Evolutionary conservation across 257 asterid species (phyloP).

Genomic region (Capsicum chinense): DNA sequence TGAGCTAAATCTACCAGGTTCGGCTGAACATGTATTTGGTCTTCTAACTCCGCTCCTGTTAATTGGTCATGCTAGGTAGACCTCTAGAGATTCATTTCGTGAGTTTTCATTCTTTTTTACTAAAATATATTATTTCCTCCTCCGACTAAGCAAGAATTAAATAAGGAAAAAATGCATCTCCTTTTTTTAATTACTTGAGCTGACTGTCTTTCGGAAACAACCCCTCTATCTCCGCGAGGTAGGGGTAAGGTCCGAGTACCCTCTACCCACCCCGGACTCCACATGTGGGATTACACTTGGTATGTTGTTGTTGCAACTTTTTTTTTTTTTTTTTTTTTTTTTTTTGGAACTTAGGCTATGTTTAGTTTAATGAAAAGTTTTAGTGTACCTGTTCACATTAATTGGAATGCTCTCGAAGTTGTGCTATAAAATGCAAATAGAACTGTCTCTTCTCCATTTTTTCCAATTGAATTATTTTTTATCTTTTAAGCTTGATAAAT

Average conservation of each 20-base stretch:
- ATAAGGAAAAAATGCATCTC: background rate
- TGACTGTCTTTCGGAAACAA: no score
- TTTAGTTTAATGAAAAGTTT: no score
- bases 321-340: background rate
- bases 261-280: no score
- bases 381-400: no score
- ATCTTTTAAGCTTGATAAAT: background rate
- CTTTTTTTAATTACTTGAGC: background rate
- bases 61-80: background rate
- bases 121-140: background rate
- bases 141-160: background rate
- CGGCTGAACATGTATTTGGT: no score
- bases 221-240: no score
- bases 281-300: no score
- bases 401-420: no score
- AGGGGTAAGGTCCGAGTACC: no score
- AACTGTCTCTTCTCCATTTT: background rate
- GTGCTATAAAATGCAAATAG: background rate
- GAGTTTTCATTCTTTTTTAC: background rate
- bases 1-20: no score
- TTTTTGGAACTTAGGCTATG: no score
- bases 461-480: background rate
- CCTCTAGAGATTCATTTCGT: background rate
- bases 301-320: background rate
- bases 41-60: no score